phyloP scores from a whole-genome alignment of 805 yeast species.

The Wickerhamiella siamensis region DNA sequence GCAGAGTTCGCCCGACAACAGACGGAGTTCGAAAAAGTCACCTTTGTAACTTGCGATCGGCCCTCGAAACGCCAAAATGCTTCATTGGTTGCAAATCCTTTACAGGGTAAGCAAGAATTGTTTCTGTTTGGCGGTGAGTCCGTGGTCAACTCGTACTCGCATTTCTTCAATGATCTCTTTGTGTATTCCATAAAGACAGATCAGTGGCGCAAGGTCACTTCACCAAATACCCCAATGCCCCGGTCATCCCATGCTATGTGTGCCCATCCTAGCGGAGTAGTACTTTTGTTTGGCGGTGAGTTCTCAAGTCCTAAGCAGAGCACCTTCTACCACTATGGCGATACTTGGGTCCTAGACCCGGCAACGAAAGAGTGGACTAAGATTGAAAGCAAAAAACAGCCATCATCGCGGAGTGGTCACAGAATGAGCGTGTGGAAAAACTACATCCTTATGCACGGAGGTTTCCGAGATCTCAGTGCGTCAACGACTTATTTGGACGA shows the following conservation, averaged over 20 bases:
- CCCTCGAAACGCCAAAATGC: conserved; percentile 66
- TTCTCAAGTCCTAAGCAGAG: conserved; percentile 92
- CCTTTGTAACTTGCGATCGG: conserved; percentile 38
- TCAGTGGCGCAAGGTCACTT: conserved; percentile 63
- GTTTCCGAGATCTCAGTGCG: conserved; percentile 78
- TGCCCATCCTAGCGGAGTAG: conserved; percentile 79
- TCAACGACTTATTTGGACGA: conserved; percentile 75
- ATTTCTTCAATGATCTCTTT: conserved; percentile 69
- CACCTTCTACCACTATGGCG: conserved; percentile 91
- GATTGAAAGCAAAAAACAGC: conserved; percentile 53
- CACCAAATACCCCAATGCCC: conserved; percentile 83
- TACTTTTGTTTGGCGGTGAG: conserved; percentile 88
- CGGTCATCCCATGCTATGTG: conserved; percentile 90
- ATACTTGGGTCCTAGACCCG: conserved; percentile 86
- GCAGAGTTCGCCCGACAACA: conserved; percentile 70
- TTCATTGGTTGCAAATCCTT: conserved; percentile 59
- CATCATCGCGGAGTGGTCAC: conserved; percentile 84
- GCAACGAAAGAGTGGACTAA: conserved; percentile 81
- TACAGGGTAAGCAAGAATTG: conserved; percentile 62
- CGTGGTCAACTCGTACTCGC: conserved; percentile 34
- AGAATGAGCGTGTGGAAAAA: conserved; percentile 87
- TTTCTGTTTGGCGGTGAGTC: conserved; percentile 87
- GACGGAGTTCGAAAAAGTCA: conserved; percentile 58
- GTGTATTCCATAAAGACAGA: conserved; percentile 63
- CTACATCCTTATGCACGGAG: conserved; percentile 73